A percentile compares a stretch with the other conserved stretches of the same genome.
phyloP scores from a whole-genome alignment of 768 basidiomycete genomes.

The Suillus plorans region DNA sequence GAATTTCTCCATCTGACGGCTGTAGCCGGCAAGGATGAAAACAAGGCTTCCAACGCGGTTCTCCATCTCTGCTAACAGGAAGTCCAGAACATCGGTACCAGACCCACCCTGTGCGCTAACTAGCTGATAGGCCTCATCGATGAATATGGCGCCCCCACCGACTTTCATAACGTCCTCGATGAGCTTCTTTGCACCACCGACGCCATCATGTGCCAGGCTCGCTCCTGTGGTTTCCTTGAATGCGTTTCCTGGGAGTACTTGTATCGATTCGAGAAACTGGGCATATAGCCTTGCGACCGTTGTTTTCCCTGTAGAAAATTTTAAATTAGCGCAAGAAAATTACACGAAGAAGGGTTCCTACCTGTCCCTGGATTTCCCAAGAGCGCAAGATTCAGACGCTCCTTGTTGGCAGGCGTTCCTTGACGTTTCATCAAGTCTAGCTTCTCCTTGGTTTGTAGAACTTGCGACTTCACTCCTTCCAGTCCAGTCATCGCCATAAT shows the following conservation, averaged over 20 bases:
- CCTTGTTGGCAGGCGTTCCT: constrained; percentile 41
- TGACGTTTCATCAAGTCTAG: constrained; percentile 50
- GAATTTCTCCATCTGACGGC: constrained; percentile 65
- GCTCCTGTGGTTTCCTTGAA: constrained; percentile 63
- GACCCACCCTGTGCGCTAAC: constrained; percentile 40
- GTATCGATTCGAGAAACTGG: constrained; percentile 51
- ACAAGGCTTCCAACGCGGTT: constrained; percentile 57
- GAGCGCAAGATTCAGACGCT: constrained; percentile 56
- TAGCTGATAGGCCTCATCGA: constrained; percentile 69
- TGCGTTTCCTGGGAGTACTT: constrained; percentile 44
- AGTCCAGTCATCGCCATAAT: constrained; percentile 64
- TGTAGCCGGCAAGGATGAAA: constrained; percentile 66
- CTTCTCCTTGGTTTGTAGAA: constrained; percentile 52
- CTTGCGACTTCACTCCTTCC: constrained; percentile 53
- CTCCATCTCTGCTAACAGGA: constrained; percentile 66
- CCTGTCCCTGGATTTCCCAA: constrained; percentile 73
- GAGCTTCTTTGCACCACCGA: constrained; percentile 44
- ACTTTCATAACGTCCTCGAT: constrained; percentile 44
- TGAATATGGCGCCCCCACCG: constrained; percentile 60
- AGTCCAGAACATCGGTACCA: constrained; percentile 59
- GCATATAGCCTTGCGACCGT: constrained; percentile 63
- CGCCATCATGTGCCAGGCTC: constrained; percentile 51
- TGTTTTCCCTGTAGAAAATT: constrained; percentile 48
- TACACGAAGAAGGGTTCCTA: constrained; percentile 21
- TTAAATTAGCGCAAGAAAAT: not conserved